These are phyloP conservation scores for Ajuga reptans DNA, from an alignment of 305 asterid genomes.

Conservation along the genomic window DNA sequence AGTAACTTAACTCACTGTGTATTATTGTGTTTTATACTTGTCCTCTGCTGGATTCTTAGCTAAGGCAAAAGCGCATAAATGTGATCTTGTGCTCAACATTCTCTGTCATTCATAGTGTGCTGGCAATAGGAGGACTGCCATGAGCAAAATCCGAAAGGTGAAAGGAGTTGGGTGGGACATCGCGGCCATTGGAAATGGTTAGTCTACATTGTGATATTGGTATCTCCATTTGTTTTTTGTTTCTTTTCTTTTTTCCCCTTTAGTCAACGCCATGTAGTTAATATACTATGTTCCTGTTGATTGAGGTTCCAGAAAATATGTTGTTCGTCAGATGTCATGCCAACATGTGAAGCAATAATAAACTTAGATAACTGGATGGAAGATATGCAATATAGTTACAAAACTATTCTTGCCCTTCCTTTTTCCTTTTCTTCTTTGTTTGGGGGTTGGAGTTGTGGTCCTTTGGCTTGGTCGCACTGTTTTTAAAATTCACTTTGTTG, in stretches of 20 bases:
- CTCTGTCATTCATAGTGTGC: constrained; percentile 51
- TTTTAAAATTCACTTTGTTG: neutral
- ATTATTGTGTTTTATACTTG: neutral
- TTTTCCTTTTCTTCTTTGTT: no score
- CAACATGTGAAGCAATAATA: neutral
- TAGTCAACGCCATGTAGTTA: neutral
- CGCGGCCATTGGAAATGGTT: constrained; percentile 78
- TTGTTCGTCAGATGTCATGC: neutral
- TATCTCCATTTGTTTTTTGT: no score
- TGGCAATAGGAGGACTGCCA: constrained; percentile 79
- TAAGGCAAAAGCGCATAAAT: neutral
- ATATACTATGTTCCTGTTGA: neutral
- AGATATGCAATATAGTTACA: no score
- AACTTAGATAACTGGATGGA: neutral
- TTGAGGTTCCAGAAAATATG: neutral
- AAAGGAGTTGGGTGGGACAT: constrained; percentile 81
- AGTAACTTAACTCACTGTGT: neutral
- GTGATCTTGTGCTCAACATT: neutral
- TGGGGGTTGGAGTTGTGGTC: neutral
- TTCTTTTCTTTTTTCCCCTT: neutral
- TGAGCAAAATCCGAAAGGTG: constrained; percentile 66
- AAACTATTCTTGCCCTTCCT: no score
- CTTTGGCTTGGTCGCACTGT: no score
- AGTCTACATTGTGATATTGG: constrained; percentile 19
- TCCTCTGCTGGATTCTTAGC: neutral